Conservation (phyloP, 2,329 filamentous ascomycete species). For the Ceratocystis smalleyi region DNA sequence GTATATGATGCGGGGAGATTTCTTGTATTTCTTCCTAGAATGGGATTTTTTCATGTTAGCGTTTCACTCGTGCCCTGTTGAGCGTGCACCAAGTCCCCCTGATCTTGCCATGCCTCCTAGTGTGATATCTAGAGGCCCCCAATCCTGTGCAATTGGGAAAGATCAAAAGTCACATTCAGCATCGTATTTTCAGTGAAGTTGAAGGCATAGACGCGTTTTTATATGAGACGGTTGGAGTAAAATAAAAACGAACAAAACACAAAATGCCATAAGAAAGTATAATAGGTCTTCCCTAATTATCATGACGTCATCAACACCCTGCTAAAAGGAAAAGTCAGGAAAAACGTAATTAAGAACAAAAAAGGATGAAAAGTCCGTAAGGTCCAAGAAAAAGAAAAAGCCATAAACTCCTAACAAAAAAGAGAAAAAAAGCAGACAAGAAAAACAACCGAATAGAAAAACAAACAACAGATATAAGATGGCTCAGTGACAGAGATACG, state of each 20-base stretch:
- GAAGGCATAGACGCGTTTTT: not conserved
- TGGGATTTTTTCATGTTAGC: not conserved
- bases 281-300: not conserved
- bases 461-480: not conserved
- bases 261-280: not conserved
- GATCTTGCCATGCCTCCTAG: not conserved
- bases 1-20: not conserved
- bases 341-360: not conserved
- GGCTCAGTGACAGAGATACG: conserved; percentile 37
- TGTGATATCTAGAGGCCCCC: not conserved
- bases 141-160: not conserved
- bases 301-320: not conserved
- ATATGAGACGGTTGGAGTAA: not conserved
- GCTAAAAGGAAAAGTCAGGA: not conserved
- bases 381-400: not conserved
- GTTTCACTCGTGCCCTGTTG: not conserved
- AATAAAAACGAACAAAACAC: not conserved
- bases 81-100: not conserved
- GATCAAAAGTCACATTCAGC: not conserved
- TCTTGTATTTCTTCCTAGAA: not conserved
- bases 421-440: not conserved
- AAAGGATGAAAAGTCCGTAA: not conserved
- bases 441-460: not conserved
- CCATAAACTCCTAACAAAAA: not conserved
- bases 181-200: not conserved